Percentiles rank a stretch among this genome's conserved stretches.
Conservation (phyloP, 2,329 filamentous ascomycete species). For the Alternaria viburni region DNA sequence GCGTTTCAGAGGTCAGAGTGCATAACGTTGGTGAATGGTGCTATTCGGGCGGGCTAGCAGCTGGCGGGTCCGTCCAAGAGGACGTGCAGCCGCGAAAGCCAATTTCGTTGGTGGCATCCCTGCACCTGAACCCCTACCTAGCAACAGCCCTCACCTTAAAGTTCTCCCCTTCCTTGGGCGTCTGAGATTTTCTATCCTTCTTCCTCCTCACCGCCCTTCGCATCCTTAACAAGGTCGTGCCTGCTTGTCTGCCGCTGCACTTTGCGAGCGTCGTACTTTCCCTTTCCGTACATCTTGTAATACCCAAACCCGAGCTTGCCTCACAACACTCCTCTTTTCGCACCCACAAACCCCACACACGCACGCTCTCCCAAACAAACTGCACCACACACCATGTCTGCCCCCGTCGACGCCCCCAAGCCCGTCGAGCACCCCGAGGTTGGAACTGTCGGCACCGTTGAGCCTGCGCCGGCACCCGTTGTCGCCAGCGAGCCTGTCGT, state of each 20-base stretch:
- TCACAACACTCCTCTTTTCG: conserved; percentile 25
- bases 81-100: conserved; percentile 37
- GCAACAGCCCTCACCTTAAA: conserved; percentile 48
- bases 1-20: conserved; percentile 37
- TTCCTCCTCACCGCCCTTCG: conserved; percentile 41
- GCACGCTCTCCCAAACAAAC: conserved; percentile 6
- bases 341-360: conserved; percentile 14
- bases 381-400: conserved; percentile 60
- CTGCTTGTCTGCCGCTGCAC: conserved; percentile 34
- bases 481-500: conserved; percentile 42
- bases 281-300: conserved; percentile 45
- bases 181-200: conserved; percentile 36
- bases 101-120: conserved; percentile 43
- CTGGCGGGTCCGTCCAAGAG: conserved; percentile 40
- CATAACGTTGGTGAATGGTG: conserved; percentile 42
- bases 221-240: conserved; percentile 36
- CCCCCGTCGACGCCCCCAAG: conserved; percentile 73
- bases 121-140: conserved; percentile 37
- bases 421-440: conserved; percentile 59
- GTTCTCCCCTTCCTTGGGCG: conserved; percentile 38
- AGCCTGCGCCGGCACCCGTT: conserved; percentile 45
- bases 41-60: conserved; percentile 34
- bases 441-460: conserved; percentile 45
- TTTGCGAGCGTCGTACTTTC: conserved; percentile 39
- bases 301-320: conserved; percentile 35